Base-by-base conservation (phyloP, 192 early-diverging fungal genomes). In the Backusella westeae region DNA sequence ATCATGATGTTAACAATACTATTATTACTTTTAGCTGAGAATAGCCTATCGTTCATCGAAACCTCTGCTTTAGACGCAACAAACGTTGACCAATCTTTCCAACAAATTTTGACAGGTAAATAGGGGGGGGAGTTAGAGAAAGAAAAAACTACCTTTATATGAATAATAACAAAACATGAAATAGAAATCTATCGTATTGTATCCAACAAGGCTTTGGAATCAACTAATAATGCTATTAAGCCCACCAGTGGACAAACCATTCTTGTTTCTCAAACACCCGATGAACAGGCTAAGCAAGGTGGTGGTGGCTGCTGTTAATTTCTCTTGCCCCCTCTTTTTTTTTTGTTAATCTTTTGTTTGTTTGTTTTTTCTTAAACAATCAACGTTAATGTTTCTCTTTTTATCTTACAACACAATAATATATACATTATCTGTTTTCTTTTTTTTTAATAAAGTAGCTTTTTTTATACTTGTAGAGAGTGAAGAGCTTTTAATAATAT, bases 41-140 rank as follows among this genome's bases (percentile, higher is more conserved):
- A 74, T 44, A 59, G 90, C 12, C 83, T 99, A 56, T 95, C 94
- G 34, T 99, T 99, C 81, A 99, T 99, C 72, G 98, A 99, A 83
- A 98, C 98, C 5, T 99, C 98, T 35, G 98, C 98, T 10, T 86
- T 99, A 83, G 98, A 99, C 79, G 89, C 94, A 32, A 96, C 91
- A 87, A 99, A 99, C 82, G 98, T 99, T 67, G 98, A 99, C 82
- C 88, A 94, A 46, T 93, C 96, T 23, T 98, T 99, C 86, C 95
- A 97, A 83, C 91, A 95, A 74, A 98, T 98, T 73, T 85, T 98
- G 78, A 95, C 96, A 63, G 95, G 94, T 93, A 92, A 86, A n/a
- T 14, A 35, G 6, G 35, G 19, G 0, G 23, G 2, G 70, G 6
- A 34, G n/a, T n/a, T 42, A 39, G 17, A 23, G 23, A 9, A 72